Conservation (phyloP, 345 rosid genomes). For the Dipteronia sinensis region DNA sequence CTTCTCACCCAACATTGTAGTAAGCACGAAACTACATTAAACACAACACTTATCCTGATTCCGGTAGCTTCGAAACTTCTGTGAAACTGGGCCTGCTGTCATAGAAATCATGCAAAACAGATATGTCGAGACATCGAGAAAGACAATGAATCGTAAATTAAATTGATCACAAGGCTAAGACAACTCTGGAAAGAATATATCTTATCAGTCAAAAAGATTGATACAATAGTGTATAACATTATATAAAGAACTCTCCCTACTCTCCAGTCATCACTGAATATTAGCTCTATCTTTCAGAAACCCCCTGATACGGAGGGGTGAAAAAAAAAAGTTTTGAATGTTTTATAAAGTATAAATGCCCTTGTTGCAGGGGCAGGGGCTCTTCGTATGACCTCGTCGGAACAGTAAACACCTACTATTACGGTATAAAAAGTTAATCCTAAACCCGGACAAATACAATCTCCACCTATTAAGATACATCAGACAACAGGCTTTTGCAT, state of each 20-base stretch:
- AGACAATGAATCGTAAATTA: background rate
- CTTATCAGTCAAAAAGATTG: background rate
- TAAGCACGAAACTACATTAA: too few relatives aligned
- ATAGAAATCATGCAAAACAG: background rate
- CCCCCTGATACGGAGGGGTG: background rate
- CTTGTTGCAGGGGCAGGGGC: background rate
- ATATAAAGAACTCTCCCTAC: constrained; percentile 4
- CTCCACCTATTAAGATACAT: background rate
- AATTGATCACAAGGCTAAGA: background rate
- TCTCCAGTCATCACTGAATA: background rate
- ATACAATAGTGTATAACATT: background rate
- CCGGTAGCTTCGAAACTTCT: background rate
- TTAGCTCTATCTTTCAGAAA: background rate
- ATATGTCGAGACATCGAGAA: background rate
- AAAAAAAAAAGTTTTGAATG: background rate
- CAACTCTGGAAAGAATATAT: background rate
- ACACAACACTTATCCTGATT: background rate
- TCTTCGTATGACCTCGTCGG: background rate
- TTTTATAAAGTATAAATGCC: too few relatives aligned
- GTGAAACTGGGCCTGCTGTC: background rate
- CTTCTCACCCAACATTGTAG: too few relatives aligned
- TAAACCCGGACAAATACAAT: background rate
- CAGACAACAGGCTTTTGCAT: background rate
- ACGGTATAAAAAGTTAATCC: background rate
- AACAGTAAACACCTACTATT: background rate